Evolutionary conservation across 2,329 filamentous ascomycete genomes (phyloP).

Genomic region (Epichloe typhina): DNA sequence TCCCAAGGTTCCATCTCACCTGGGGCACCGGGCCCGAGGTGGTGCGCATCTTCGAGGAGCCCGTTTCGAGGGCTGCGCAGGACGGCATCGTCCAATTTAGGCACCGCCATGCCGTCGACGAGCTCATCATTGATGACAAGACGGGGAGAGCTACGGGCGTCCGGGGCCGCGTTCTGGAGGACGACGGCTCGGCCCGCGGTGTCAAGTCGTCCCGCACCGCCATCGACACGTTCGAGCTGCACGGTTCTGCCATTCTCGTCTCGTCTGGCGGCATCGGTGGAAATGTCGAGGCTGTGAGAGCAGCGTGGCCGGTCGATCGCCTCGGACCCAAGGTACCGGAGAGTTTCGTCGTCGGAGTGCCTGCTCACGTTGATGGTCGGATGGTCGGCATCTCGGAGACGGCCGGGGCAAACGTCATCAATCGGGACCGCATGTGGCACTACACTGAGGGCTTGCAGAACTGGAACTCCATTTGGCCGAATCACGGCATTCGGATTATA

Average conservation of each 20-base stretch:
- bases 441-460: slow-evolving; percentile 50
- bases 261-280: slow-evolving; percentile 48
- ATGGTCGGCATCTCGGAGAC: slow-evolving; percentile 44
- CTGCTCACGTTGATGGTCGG: slow-evolving; percentile 50
- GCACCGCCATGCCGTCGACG: slow-evolving; percentile 44
- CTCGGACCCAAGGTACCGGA: slow-evolving; percentile 42
- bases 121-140: slow-evolving; percentile 36
- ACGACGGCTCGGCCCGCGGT: slow-evolving; percentile 36
- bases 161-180: slow-evolving; percentile 37
- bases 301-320: slow-evolving; percentile 42
- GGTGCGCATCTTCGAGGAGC: slow-evolving; percentile 43
- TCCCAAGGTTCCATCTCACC: slow-evolving; percentile 48
- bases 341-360: slow-evolving; percentile 46
- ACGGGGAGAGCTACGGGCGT: slow-evolving; percentile 42
- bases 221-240: slow-evolving; percentile 38
- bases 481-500: slow-evolving; percentile 46
- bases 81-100: slow-evolving; percentile 41
- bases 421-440: slow-evolving; percentile 53
- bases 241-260: slow-evolving; percentile 39
- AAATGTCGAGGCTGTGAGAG: slow-evolving; percentile 46
- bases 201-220: slow-evolving; percentile 34
- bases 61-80: slow-evolving; percentile 37
- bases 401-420: slow-evolving; percentile 41
- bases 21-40: slow-evolving; percentile 51
- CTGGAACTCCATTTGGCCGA: slow-evolving; percentile 49